Base-by-base conservation (phyloP, 1,139 yeast species). In the Nadsonia commutata region DNA sequence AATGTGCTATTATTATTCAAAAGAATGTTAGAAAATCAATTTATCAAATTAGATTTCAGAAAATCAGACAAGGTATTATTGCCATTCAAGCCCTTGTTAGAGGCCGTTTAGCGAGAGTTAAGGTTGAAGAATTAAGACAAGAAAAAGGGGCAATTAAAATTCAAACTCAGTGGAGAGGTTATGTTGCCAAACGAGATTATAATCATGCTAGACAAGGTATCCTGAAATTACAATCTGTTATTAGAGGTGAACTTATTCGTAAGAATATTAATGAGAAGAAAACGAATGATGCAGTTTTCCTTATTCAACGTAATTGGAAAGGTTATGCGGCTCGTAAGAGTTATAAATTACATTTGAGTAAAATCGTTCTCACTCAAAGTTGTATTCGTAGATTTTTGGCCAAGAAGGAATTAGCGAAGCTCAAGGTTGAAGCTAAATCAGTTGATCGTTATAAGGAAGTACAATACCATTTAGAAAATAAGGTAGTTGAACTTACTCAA, bases 401-500 rank as follows among this genome's bases (percentile, higher is more conserved):
- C 31, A 68, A 68, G 52, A 67, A 68, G 44, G 80, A 80, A 59
- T 74, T 84, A 54, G 66, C 68, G 49, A 65, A 69, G 48, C 68
- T 85, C 58, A 81, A 76, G 59, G 73, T 71, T 22, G 97, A 90
- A 52, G 95, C 96, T 37, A 85, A 85, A 60, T 84, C 95, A 19
- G 94, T 85, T 40, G 80, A 79, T 58, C 94, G 81, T 57, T 73
- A 84, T 68, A 78, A 84, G 63, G 95, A 90, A 60, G 94, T 85
- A 37, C 85, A 94, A 55, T 90, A 85, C 65, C 78, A 82, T 59
- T 73, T 90, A 56, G 98, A 93, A 62, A 90, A 88, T 63, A 90
- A 90, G 70, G 97, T 93, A 20, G 86, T 90, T 51, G 95, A 88
- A 62, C 74, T 93, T 51, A 86, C 95, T 1, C 95, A 88, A 60